Percentiles rank a stretch among this genome's conserved stretches.
phyloP scores from a whole-genome alignment of 352 stramenopile species.

The Phytophthora rubi region DNA sequence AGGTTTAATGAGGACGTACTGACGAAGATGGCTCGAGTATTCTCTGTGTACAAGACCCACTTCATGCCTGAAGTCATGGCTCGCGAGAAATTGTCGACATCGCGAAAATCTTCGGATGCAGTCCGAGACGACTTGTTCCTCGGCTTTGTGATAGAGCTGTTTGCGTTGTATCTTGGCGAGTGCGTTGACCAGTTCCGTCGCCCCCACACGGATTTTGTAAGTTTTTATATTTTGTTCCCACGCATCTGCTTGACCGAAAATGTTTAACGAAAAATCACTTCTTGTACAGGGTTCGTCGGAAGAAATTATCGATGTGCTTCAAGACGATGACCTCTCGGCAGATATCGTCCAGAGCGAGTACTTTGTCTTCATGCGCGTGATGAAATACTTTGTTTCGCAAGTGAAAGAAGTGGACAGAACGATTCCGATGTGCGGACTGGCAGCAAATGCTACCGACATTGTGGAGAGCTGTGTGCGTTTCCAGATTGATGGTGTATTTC shows the following conservation, averaged over 20 bases:
- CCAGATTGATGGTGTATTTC: constrained; percentile 82
- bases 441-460: constrained; percentile 53
- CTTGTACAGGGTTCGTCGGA: constrained; percentile 52
- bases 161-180: constrained; percentile 59
- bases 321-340: constrained; percentile 29
- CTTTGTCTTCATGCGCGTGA: constrained; percentile 82
- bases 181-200: constrained; percentile 66
- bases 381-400: constrained; percentile 77
- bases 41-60: constrained; percentile 69
- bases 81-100: constrained; percentile 43
- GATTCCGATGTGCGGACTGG: constrained; percentile 62
- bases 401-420: constrained; percentile 63
- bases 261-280: neutral
- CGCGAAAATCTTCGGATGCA: constrained; percentile 46
- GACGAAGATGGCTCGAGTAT: constrained; percentile 57
- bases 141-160: constrained; percentile 74
- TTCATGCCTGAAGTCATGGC: constrained; percentile 63
- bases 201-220: constrained; percentile 64
- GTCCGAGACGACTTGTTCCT: constrained; percentile 73
- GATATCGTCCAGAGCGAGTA: constrained; percentile 67
- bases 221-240: constrained; percentile 10
- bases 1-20: constrained; percentile 61
- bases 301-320: constrained; percentile 43
- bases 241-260: neutral
- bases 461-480: constrained; percentile 76